A percentile compares a stretch with the other conserved stretches of the same genome.
These are phyloP conservation scores for Lepidium africanum DNA, from an alignment of 345 rosid species.

Conservation along the genomic window DNA sequence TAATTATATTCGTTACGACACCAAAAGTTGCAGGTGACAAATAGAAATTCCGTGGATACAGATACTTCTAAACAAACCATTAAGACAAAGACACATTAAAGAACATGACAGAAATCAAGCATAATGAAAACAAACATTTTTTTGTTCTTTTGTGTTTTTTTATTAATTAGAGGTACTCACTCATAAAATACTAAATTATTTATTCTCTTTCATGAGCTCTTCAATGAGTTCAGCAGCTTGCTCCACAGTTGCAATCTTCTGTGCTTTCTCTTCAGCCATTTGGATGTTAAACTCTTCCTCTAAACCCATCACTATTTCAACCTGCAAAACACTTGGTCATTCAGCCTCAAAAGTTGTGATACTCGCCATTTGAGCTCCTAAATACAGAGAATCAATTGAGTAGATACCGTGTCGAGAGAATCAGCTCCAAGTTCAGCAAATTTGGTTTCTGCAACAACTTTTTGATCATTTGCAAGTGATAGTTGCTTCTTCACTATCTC, in stretches of 20 bases:
- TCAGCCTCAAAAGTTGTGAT: neutral
- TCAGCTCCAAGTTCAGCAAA: conserved; percentile 65
- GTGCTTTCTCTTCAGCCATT: conserved; percentile 62
- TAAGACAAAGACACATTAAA: conserved; percentile 4
- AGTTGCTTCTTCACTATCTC: conserved; percentile 59
- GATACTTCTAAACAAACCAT: neutral
- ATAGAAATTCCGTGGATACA: conserved; percentile 3
- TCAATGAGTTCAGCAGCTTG: conserved; percentile 69
- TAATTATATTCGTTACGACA: neutral
- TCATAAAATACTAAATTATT: conserved; percentile 2
- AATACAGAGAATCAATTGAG: no score
- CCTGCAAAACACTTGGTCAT: conserved; percentile 27
- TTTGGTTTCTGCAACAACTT: conserved; percentile 44
- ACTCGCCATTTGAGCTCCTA: neutral
- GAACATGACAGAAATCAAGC: neutral
- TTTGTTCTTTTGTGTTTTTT: neutral
- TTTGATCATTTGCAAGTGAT: conserved; percentile 31
- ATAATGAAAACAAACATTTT: conserved; percentile 6
- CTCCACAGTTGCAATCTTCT: conserved; percentile 49
- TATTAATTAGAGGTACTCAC: neutral
- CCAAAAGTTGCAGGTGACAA: conserved; percentile 1
- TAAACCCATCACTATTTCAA: conserved; percentile 74
- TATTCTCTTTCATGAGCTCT: conserved; percentile 37
- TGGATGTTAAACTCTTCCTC: conserved; percentile 59
- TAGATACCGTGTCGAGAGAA: conserved; percentile 64